These are phyloP conservation scores for Asclepias syriaca DNA, from an alignment of 257 asterid genomes.

Conservation along the genomic window DNA sequence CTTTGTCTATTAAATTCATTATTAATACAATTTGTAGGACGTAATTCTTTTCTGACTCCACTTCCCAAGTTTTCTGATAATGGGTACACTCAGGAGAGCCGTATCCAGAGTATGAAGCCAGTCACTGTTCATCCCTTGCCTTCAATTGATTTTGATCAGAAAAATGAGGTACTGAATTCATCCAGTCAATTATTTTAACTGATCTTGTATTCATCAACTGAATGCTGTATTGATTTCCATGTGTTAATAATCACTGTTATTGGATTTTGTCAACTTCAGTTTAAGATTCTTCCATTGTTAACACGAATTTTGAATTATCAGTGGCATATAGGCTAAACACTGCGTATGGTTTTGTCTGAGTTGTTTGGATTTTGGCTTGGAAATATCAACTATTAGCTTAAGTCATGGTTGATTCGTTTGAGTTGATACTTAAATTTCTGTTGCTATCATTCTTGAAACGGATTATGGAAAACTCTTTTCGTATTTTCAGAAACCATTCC, in stretches of 20 bases:
- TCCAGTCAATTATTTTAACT: conserved; percentile 4
- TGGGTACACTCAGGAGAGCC: conserved; percentile 32
- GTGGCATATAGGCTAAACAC: neutral
- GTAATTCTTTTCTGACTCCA: conserved; percentile 43
- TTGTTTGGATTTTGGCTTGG: neutral
- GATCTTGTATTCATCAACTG: neutral
- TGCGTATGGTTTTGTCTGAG: too few relatives aligned
- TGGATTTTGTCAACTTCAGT: neutral
- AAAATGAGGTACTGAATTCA: conserved; percentile 49
- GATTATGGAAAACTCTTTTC: neutral
- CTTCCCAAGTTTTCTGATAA: conserved; percentile 40
- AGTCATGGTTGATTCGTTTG: neutral
- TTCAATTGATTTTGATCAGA: conserved; percentile 31
- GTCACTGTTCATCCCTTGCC: conserved; percentile 49
- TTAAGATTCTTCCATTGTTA: neutral
- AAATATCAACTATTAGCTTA: neutral
- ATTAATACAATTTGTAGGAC: conserved; percentile 32
- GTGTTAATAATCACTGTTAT: neutral
- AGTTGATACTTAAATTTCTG: neutral
- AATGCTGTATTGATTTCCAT: too few relatives aligned
- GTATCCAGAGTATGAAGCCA: conserved; percentile 34
- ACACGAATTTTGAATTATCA: neutral
- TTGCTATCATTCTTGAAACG: neutral
- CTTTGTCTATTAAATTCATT: neutral
- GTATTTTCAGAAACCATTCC: conserved; percentile 35